Base-by-base conservation (phyloP, 495 filamentous ascomycete genomes). In the Talaromyces wortmannii region DNA sequence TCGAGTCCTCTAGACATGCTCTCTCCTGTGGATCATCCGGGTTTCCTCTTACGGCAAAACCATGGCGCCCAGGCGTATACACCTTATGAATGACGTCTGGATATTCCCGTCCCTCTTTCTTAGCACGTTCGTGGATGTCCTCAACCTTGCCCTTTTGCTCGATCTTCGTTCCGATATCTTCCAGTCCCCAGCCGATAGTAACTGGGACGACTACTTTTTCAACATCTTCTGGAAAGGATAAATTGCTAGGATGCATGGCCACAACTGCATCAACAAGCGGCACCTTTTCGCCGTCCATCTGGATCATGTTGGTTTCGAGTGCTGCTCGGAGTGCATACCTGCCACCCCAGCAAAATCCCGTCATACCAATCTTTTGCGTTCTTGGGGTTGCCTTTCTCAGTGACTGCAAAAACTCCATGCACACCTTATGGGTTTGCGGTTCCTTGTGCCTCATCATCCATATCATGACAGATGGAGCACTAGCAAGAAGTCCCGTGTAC, bases 341-440 rank as follows among this genome's bases (percentile, higher is more conserved):
- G 5, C 67, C 72, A 16, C 71, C 72, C 72, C 71, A 76, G 61
- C 69, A 76, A 46, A 74, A 70, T 4, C 72, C 71, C 42, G 73
- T 59, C 32, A 70, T 69, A 10, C 70, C 73, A n/a, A 74, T 66
- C 58, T 70, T 73, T 44, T 61, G 46, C 5, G 61, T 68, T 5
- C 56, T 56, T 4, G 65, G 63, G 13, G 60, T 69, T 30, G 53
- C 63, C 42, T 66, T 63, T 44, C 65, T 31, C 53, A 67, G 43
- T 32, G 32, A 43, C 17, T 36, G 36, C 48, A 69, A 44, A 47
- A 67, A 69, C n/a, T 69, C 63, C 52, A 59, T 57, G 53, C 67
- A 69, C 43, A 72, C 59, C 31, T 67, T 59, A 32, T 70, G 61
- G 6, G 62, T 65, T 6, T 58, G 63, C 40, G 43, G 63, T 29